Evolutionary conservation across 176 grass and related monocot species (phyloP).

Genomic region (Saccharum officinarum): DNA sequence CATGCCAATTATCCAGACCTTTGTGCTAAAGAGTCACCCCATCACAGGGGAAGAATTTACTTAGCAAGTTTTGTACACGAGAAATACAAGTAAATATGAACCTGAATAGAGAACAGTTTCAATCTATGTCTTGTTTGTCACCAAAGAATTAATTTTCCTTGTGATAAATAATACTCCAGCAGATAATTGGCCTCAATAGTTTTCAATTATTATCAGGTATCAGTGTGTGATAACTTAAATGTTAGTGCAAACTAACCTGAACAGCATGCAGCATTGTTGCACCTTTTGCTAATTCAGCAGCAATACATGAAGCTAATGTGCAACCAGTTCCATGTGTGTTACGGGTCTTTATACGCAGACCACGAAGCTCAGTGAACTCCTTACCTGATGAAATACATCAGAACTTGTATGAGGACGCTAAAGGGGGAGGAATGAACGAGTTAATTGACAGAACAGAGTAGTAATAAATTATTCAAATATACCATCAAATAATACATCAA

Average conservation of each 20-base stretch:
- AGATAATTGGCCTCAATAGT: not conserved
- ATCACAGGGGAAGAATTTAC: not conserved
- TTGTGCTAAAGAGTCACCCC: not conserved
- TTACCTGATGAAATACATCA: conserved; percentile 54
- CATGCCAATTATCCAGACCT: not conserved
- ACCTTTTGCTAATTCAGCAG: conserved; percentile 93
- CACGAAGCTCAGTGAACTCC: conserved; percentile 72
- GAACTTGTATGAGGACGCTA: not conserved
- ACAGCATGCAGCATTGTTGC: conserved; percentile 72
- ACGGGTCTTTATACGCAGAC: conserved; percentile 61
- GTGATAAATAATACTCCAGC: not conserved
- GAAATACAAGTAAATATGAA: not conserved
- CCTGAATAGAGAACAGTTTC: not conserved
- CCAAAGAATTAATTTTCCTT: not conserved
- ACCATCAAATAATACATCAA: conserved; percentile 93
- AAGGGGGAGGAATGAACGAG: not conserved
- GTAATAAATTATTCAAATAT: conserved; percentile 8
- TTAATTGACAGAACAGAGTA: not conserved
- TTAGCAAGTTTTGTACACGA: not conserved
- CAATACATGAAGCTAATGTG: conserved; percentile 93
- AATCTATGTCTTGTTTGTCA: not conserved
- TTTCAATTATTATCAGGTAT: not conserved
- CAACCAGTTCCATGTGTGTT: conserved; percentile 98
- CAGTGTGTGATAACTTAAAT: not conserved
- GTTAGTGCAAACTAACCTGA: conserved; percentile 43